Percentiles rank a stretch among this genome's conserved stretches.
Evolutionary conservation across 352 stramenopile species (phyloP).

Genomic region (Globisporangium echinulatum): DNA sequence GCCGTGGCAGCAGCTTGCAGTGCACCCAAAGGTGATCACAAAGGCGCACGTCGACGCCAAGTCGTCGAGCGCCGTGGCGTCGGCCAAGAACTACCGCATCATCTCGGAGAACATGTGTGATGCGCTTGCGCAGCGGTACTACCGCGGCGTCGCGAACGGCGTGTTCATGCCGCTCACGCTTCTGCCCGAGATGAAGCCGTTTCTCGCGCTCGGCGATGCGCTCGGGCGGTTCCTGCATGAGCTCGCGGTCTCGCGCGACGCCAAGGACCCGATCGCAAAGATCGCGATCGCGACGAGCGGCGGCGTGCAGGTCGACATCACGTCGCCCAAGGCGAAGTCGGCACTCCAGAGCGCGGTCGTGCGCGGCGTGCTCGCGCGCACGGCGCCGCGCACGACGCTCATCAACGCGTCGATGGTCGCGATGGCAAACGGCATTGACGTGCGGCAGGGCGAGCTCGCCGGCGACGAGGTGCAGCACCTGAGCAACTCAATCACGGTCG

Average conservation of each 20-base stretch:
- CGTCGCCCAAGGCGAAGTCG: constrained; percentile 60
- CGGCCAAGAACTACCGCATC: constrained; percentile 59
- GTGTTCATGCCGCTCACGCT: constrained; percentile 80
- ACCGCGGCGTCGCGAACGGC: constrained; percentile 73
- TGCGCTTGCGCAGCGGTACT: constrained; percentile 60
- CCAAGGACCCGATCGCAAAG: constrained; percentile 58
- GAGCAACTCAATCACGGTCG: constrained; percentile 73
- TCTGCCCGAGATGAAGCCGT: constrained; percentile 77
- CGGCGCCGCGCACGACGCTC: constrained; percentile 25
- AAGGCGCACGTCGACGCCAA: constrained; percentile 87
- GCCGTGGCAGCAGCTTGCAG: constrained; percentile 60
- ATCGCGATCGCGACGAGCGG: constrained; percentile 58
- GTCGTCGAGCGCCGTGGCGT: constrained; percentile 79
- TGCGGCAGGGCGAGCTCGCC: constrained; percentile 56
- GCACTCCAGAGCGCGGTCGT: constrained; percentile 67
- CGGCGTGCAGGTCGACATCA: constrained; percentile 71
- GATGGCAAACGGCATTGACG: constrained; percentile 73
- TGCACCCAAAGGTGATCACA: constrained; percentile 85
- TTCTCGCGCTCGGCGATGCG: constrained; percentile 60
- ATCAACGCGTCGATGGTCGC: constrained; percentile 66
- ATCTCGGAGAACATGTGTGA: constrained; percentile 78
- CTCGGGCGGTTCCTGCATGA: constrained; percentile 70
- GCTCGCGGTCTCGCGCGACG: constrained; percentile 52
- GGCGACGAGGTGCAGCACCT: constrained; percentile 46
- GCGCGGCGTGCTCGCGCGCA: constrained; percentile 67